A percentile compares a stretch with the other conserved stretches of the same genome.
Conservation (phyloP, 148 eudicot species). For the Nepenthes gracilis region DNA sequence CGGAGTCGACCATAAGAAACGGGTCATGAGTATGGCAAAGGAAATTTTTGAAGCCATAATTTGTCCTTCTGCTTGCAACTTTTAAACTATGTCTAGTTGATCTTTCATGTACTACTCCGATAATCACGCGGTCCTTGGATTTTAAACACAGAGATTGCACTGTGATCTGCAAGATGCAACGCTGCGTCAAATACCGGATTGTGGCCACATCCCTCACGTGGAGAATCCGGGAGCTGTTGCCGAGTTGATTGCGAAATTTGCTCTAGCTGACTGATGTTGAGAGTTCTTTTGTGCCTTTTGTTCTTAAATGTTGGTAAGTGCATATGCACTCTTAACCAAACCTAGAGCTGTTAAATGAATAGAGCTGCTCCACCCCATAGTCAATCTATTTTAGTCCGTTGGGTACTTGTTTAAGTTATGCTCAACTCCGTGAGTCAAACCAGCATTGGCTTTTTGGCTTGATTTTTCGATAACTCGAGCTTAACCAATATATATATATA, state of each 20-base stretch:
- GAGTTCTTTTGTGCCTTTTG: background rate
- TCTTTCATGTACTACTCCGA: background rate
- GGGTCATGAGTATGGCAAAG: too few relatives aligned
- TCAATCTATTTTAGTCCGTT: too few relatives aligned
- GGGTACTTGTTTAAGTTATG: too few relatives aligned
- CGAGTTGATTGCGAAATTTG: constrained; percentile 47
- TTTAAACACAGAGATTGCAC: constrained; percentile 56
- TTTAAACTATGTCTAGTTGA: background rate
- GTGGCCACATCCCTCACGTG: constrained; percentile 89
- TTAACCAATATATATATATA: too few relatives aligned
- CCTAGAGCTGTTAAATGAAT: background rate
- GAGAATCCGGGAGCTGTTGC: constrained; percentile 59
- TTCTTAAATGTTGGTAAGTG: background rate
- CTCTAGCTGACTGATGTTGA: constrained; percentile 12
- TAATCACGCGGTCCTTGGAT: background rate
- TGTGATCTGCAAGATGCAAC: constrained; percentile 58
- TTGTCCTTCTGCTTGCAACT: background rate
- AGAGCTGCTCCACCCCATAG: too few relatives aligned
- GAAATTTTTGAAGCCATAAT: background rate
- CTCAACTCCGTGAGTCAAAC: too few relatives aligned
- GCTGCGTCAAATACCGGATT: constrained; percentile 64
- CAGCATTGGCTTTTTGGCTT: too few relatives aligned
- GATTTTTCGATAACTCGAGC: too few relatives aligned
- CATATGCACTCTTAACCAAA: background rate
- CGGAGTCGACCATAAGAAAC: too few relatives aligned